A percentile compares a stretch with the other conserved stretches of the same genome.
Evolutionary conservation across 2,329 filamentous ascomycete species (phyloP).

Genomic region (Fusarium duplospermum): DNA sequence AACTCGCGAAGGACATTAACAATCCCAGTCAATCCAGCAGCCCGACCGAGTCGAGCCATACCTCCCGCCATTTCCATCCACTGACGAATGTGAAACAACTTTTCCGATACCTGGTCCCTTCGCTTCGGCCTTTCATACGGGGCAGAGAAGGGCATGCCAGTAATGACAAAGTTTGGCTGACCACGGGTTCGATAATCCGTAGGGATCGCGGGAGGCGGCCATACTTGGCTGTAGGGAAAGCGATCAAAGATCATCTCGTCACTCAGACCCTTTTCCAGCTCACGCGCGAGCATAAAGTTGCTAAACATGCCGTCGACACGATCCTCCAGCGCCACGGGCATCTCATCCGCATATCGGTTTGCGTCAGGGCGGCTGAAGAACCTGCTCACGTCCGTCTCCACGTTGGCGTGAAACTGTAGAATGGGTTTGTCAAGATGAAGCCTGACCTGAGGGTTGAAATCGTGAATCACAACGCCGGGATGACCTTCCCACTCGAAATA

Average conservation of each 20-base stretch:
- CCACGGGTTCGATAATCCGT: slow-evolving; percentile 64
- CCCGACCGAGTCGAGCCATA: slow-evolving; percentile 45
- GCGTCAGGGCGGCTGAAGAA: slow-evolving; percentile 38
- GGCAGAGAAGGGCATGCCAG: slow-evolving; percentile 38
- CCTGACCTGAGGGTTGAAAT: slow-evolving; percentile 76
- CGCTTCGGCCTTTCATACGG: slow-evolving; percentile 56
- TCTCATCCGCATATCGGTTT: slow-evolving; percentile 61
- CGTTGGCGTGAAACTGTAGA: slow-evolving; percentile 61
- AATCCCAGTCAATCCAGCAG: slow-evolving; percentile 34
- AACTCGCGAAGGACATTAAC: slow-evolving; percentile 31
- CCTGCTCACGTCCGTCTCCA: slow-evolving; percentile 35
- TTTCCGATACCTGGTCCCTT: slow-evolving; percentile 72
- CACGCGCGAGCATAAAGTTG: slow-evolving; percentile 74
- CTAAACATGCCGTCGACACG: slow-evolving; percentile 66
- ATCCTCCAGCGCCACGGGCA: slow-evolving; percentile 63
- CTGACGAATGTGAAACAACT: slow-evolving; percentile 78
- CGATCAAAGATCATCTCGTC: slow-evolving; percentile 42
- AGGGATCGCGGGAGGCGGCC: slow-evolving; percentile 81
- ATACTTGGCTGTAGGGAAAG: slow-evolving; percentile 68
- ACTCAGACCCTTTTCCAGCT: slow-evolving; percentile 54
- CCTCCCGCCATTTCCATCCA: slow-evolving; percentile 76
- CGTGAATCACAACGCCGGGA: slow-evolving; percentile 74
- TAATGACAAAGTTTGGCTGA: slow-evolving; percentile 34
- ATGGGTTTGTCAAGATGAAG: slow-evolving; percentile 82
- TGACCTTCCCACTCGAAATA: slow-evolving; percentile 75